Evolutionary conservation across 805 yeast genomes (phyloP).

Genomic region (Suhomyces faveliae): DNA sequence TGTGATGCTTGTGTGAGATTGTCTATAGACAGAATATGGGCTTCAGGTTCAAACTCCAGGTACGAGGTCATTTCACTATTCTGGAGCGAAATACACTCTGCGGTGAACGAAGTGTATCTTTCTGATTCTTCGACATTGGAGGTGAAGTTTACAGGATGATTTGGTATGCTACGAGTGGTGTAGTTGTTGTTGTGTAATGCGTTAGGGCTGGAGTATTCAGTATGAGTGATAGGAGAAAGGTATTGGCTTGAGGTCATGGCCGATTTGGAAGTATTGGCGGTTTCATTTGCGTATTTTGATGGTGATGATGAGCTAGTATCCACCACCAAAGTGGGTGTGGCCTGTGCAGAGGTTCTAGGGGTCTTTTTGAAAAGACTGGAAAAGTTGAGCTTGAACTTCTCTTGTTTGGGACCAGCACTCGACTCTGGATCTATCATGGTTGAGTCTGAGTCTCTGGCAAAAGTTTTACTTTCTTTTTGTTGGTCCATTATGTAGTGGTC

Average conservation of each 20-base stretch:
- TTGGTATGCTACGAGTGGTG: not conserved
- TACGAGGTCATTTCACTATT: slow-evolving; percentile 37
- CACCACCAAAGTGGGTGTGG: slow-evolving; percentile 3
- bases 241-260: not conserved
- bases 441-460: not conserved
- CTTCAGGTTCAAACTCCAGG: slow-evolving; percentile 4
- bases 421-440: not conserved
- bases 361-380: slow-evolving; percentile 12
- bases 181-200: slow-evolving; percentile 1
- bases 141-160: not conserved
- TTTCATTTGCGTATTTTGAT: not conserved
- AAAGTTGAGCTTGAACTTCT: slow-evolving; percentile 12
- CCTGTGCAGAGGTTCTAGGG: not conserved
- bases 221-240: slow-evolving; percentile 7
- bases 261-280: not conserved
- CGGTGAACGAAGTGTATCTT: slow-evolving; percentile 29
- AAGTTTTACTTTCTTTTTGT: not conserved
- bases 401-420: not conserved
- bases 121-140: slow-evolving; percentile 10
- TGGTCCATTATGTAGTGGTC: not conserved
- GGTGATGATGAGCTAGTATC: not conserved
- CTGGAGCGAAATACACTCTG: slow-evolving; percentile 38
- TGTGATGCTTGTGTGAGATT: slow-evolving; percentile 1
- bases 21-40: not conserved
- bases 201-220: slow-evolving; percentile 8